phyloP scores from a whole-genome alignment of 2,329 filamentous ascomycete genomes.

The Raffaelea deltoideospora region DNA sequence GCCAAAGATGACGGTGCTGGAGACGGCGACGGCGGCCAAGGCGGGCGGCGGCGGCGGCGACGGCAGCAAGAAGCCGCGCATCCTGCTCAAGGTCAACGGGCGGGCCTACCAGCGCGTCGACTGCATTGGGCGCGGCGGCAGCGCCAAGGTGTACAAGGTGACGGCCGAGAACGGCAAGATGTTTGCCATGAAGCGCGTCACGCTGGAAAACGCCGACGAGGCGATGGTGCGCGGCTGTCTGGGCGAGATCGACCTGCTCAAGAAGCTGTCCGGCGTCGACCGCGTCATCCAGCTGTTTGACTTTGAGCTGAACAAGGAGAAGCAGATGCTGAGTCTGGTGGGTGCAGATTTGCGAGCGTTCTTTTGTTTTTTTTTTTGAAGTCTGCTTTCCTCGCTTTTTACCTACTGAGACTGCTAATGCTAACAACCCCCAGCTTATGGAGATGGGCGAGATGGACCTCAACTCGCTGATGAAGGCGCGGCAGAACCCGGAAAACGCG shows the following conservation, averaged over 20 bases:
- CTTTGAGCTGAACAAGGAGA: slow-evolving; percentile 86
- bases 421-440: slow-evolving; percentile 52
- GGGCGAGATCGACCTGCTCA: slow-evolving; percentile 85
- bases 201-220: slow-evolving; percentile 79
- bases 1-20: slow-evolving; percentile 93
- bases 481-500: slow-evolving; percentile 55
- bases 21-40: slow-evolving; percentile 69
- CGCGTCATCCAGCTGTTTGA: slow-evolving; percentile 84
- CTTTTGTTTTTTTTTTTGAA: not conserved
- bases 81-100: slow-evolving; percentile 76
- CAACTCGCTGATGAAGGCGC: slow-evolving; percentile 65
- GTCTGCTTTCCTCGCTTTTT: not conserved
- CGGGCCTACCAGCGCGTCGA: slow-evolving; percentile 83
- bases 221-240: slow-evolving; percentile 73
- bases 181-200: slow-evolving; percentile 85
- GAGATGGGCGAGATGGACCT: slow-evolving; percentile 93
- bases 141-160: slow-evolving; percentile 86
- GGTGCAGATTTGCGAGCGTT: slow-evolving; percentile 20
- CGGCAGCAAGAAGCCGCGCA: slow-evolving; percentile 53
- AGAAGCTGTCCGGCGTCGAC: slow-evolving; percentile 68
- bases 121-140: slow-evolving; percentile 81
- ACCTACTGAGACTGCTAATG: not conserved
- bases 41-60: slow-evolving; percentile 67
- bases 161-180: slow-evolving; percentile 95
- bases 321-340: slow-evolving; percentile 74